Conservation (phyloP, 225 moss, liverwort and hornwort genomes). For the Marchantia paleacea region DNA sequence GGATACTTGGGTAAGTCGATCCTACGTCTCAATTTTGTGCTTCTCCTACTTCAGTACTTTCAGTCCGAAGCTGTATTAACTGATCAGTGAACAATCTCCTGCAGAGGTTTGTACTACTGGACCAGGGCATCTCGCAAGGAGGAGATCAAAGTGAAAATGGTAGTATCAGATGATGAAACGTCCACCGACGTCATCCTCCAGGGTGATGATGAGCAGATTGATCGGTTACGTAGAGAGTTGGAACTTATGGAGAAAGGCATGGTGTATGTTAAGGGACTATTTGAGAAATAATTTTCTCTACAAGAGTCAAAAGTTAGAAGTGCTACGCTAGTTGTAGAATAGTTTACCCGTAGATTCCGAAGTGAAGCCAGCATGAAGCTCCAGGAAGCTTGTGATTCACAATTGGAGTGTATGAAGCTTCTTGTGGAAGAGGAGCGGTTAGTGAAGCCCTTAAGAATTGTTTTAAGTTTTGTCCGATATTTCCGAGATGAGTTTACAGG, state of each 20-base stretch:
- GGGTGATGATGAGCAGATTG: constrained; percentile 94
- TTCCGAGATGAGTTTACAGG: too few relatives aligned
- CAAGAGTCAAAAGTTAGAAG: not conserved
- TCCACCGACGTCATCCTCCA: constrained; percentile 83
- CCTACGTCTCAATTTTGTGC: too few relatives aligned
- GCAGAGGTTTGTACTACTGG: constrained; percentile 94
- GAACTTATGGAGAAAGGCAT: constrained; percentile 94
- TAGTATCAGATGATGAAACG: constrained; percentile 76
- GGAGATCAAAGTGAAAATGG: constrained; percentile 91
- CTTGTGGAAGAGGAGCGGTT: not conserved
- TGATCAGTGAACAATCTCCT: not conserved
- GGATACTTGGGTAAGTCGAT: too few relatives aligned
- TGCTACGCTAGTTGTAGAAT: not conserved
- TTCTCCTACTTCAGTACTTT: too few relatives aligned
- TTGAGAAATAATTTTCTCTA: constrained; percentile 55
- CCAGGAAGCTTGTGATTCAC: not conserved
- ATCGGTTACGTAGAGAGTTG: constrained; percentile 82
- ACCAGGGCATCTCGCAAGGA: constrained; percentile 88
- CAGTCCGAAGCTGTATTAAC: not conserved
- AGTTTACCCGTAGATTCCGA: not conserved
- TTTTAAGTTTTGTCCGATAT: too few relatives aligned
- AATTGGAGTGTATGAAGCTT: not conserved
- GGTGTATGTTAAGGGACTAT: constrained; percentile 92
- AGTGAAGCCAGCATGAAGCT: not conserved
- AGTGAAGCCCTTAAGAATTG: too few relatives aligned